phyloP scores from a whole-genome alignment of 352 stramenopile species.

The Globisporangium iwayamae region DNA sequence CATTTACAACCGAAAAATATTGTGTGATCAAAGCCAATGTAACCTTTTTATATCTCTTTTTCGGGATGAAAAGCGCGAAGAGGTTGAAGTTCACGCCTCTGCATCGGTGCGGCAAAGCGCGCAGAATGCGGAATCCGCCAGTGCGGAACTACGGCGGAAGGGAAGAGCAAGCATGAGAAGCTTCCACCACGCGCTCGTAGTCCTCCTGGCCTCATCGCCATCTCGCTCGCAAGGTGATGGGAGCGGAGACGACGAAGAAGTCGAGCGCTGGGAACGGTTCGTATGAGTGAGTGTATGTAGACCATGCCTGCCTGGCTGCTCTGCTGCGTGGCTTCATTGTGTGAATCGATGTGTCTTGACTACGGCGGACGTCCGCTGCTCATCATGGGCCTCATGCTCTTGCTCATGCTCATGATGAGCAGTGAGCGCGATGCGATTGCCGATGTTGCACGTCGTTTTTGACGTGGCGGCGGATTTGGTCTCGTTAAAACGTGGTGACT shows the following conservation, averaged over 20 bases:
- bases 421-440: neutral
- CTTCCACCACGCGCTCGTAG: slow-evolving; percentile 12
- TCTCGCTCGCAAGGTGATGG: neutral
- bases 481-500: neutral
- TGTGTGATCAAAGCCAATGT: neutral
- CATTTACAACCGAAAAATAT: neutral
- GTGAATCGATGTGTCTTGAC: neutral
- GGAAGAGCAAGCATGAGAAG: slow-evolving; percentile 1
- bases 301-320: neutral
- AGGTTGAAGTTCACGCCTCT: neutral
- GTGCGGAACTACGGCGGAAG: slow-evolving; percentile 1
- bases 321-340: neutral
- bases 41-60: neutral
- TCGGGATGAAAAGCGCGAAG: neutral
- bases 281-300: neutral
- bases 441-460: neutral
- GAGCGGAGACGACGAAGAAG: neutral
- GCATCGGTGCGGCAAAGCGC: neutral
- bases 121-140: slow-evolving; percentile 6
- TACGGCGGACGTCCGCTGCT: neutral
- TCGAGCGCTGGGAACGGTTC: slow-evolving; percentile 5
- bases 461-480: neutral
- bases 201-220: slow-evolving; percentile 1
- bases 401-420: neutral
- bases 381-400: neutral